Base-by-base conservation (phyloP, 192 early-diverging fungal species). In the Coemansia sp. region DNA sequence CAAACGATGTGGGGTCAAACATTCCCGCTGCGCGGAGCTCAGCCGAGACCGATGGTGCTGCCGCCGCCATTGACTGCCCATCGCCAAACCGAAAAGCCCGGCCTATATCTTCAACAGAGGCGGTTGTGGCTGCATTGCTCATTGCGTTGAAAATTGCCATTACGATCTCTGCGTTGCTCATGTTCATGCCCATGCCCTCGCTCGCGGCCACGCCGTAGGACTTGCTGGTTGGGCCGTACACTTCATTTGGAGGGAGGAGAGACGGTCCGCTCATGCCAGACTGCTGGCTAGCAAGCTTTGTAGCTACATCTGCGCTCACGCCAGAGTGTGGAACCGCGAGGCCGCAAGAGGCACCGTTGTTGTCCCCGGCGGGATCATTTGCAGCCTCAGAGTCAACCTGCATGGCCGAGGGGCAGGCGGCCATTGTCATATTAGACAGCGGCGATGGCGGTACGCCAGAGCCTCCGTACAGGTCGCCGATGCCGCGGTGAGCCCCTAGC, bases 121-220 rank as follows among this genome's bases (percentile, higher is more conserved):
- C 53, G 4, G 24, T 37, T 40, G 63, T 10, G 14, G 56, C 56
- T 6, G 35, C 56, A 58, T 58, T 66, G 33, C 68, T 67, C 67
- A 82, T 82, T 38, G 79, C 79, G 51, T 68, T 73, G 62, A 82
- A 72, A 16, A 82, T 64, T 0, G 79, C 74, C 73, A 76, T 70
- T 48, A 82, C 63, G 33, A 82, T 65, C 18, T 70, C 64, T 9
- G 66, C 60, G 37, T 53, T 72, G 26, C 63, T 31, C 62, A 68
- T 62, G 33, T 31, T 51, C 13, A 61, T 21, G 42, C 42, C 39
- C 13, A 61, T 21, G 42, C 42, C 39, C 28, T 64, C 62, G 28
- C n/a, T 11, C n/a, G 20, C 38, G 14, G 66, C 23, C 33, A 61
- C 20, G 34, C 37, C 20, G 3, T 31, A 48, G 43, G 45, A 23